Evolutionary conservation across 169 alveolate genomes (phyloP), one percentile per base, ranked within the genome.

Genomic region (Eimeria necatrix): DNA sequence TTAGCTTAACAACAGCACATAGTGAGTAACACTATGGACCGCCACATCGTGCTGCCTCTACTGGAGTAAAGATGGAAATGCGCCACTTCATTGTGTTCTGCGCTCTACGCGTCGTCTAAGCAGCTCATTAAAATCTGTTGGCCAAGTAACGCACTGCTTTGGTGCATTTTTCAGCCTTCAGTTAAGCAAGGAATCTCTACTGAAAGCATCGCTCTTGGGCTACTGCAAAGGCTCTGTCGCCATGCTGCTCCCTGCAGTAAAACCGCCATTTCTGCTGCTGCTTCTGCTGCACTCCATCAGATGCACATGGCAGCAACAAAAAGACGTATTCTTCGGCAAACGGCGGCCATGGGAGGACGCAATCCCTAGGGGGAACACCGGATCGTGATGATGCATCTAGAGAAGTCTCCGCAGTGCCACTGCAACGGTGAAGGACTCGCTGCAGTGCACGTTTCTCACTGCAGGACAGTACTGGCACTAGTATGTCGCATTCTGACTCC

Each of bases 191-290:
- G 41, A 32, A 32, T 32, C 60, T n/a, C 49, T 85, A 59, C 22
- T 60, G 80, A 46, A 85, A 41, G 16, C 2, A 41, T 6, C 92
- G 92, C 7, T 60, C 92, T 60, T n/a, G 26, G 26, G 92, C 52
- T 0, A 60, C 80, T 41, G 92, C 92, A 53, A 85, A 85, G 41
- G 92, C 80, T 41, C 92, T 85, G 52, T 85, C 92, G 48, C 80
- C 80, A 18, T 85, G 92, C 80, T 85, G 92, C 80, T 59, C 80
- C 4, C 92, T 51, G 60, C 92, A 85, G 70, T 85, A 85, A 78
- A 85, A 85, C 14, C 61, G 80, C 92, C 92, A 56, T 52, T 41
- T 24, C 64, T 60, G 81, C 46, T 68, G 78, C 1, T 26, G 22
- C 22, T 0, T 24, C 41, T 85, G 59, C 92, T 85, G 81, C 64